phyloP scores from a whole-genome alignment of 108 stramenopile species.

The Nitzschia inconspicua region DNA sequence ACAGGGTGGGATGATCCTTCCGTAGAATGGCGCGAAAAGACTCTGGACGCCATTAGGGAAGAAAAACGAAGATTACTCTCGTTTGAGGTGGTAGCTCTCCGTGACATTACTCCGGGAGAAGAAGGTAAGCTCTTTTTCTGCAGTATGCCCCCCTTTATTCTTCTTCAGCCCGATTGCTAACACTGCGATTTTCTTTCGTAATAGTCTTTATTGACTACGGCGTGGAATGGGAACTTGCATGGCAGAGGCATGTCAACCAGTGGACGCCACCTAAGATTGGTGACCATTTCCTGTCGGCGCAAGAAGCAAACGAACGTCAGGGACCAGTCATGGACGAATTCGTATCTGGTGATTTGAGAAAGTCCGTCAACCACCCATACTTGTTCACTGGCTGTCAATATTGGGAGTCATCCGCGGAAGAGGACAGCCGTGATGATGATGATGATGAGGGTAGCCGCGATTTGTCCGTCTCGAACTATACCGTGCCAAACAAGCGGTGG shows the following conservation, averaged over 20 bases:
- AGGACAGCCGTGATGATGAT: not conserved
- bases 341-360: slow-evolving; percentile 4
- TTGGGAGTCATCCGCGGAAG: no score
- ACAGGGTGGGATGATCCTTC: slow-evolving; percentile 2
- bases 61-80: slow-evolving; percentile 1
- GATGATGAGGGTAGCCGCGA: not conserved
- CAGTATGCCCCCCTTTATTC: not conserved
- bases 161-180: not conserved
- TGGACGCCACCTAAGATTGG: slow-evolving; percentile 23
- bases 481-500: not conserved
- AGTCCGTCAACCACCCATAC: slow-evolving; percentile 2
- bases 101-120: slow-evolving; percentile 54
- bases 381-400: slow-evolving; percentile 8
- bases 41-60: not conserved
- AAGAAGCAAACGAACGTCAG: slow-evolving; percentile 9
- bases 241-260: slow-evolving; percentile 32
- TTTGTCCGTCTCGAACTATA: not conserved
- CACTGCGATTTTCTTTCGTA: not conserved
- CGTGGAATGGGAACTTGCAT: slow-evolving; percentile 53
- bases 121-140: slow-evolving; percentile 21
- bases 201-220: slow-evolving; percentile 66
- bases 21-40: slow-evolving; percentile 5
- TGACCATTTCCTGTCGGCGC: slow-evolving; percentile 19
- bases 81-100: slow-evolving; percentile 46
- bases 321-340: slow-evolving; percentile 4